Evolutionary conservation across 2,329 filamentous ascomycete species (phyloP).

Genomic region (Monilinia vaccinii-corymbosi): DNA sequence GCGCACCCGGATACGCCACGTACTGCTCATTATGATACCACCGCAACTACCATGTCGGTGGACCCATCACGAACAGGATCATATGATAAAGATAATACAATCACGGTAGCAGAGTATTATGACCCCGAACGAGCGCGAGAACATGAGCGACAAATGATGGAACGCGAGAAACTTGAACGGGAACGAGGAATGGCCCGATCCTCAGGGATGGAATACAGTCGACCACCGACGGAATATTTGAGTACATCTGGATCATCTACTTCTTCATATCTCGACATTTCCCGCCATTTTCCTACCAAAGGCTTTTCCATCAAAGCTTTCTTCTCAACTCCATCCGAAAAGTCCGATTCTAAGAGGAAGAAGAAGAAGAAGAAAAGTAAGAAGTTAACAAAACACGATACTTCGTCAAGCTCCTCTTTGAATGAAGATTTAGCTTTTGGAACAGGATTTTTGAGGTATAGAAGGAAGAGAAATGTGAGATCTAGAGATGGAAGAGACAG

Average conservation of each 20-base stretch:
- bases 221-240: slow-evolving; percentile 10
- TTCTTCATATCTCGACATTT: slow-evolving; percentile 52
- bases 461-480: slow-evolving; percentile 22
- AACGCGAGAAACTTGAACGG: slow-evolving; percentile 1
- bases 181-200: slow-evolving; percentile 4
- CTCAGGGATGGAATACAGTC: slow-evolving; percentile 16
- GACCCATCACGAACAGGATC: slow-evolving; percentile 6
- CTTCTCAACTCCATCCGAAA: slow-evolving; percentile 51
- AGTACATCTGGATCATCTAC: slow-evolving; percentile 20
- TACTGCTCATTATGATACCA: slow-evolving; percentile 24
- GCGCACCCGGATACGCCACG: slow-evolving; percentile 5
- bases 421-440: slow-evolving; percentile 63
- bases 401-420: slow-evolving; percentile 58
- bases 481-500: slow-evolving; percentile 24
- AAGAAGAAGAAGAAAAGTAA: slow-evolving; percentile 6
- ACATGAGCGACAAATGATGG: slow-evolving; percentile 8
- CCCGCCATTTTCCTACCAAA: slow-evolving; percentile 41
- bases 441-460: slow-evolving; percentile 38
- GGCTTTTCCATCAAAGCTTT: slow-evolving; percentile 50
- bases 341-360: slow-evolving; percentile 20
- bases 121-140: slow-evolving; percentile 14
- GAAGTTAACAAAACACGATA: slow-evolving; percentile 29
- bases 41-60: slow-evolving; percentile 12
- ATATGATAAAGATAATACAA: slow-evolving; percentile 14
- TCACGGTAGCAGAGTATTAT: slow-evolving; percentile 12